Percentiles rank a stretch among this genome's conserved stretches.
Conservation (phyloP, 768 basidiomycete genomes). For the Mycena maculata region DNA sequence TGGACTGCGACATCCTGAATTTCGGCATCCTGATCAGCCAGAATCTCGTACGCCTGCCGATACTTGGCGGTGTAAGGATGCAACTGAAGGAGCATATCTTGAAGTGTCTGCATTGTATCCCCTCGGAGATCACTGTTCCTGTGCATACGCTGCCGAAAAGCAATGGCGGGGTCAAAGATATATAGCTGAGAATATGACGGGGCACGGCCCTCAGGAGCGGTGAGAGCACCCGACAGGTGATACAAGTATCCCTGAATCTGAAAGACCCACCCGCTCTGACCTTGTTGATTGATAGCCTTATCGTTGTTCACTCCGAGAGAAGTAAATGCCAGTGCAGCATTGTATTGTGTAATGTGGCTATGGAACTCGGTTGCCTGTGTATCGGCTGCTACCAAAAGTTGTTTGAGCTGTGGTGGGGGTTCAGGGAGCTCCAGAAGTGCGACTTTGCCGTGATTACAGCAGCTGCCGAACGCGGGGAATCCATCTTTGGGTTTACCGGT, state of each 20-base stretch:
- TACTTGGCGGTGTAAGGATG: neutral
- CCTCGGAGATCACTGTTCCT: neutral
- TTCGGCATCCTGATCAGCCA: neutral
- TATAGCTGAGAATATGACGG: neutral
- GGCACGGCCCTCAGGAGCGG: neutral
- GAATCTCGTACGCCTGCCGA: neutral
- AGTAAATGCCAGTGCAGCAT: neutral
- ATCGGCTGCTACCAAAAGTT: neutral
- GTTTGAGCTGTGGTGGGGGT: neutral
- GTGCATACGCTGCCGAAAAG: neutral
- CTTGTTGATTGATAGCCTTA: neutral
- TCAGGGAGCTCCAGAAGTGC: neutral
- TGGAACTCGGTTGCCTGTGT: neutral
- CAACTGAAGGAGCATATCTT: neutral
- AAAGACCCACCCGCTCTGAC: neutral
- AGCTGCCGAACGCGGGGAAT: neutral
- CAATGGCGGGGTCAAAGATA: neutral
- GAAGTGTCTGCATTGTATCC: neutral
- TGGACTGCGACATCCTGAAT: neutral
- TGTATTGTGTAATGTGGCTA: neutral
- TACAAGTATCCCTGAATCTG: neutral
- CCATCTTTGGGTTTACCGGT: neutral
- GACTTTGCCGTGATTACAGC: neutral
- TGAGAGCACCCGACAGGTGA: neutral
- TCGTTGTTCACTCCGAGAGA: neutral